Evolutionary conservation across 371 early-diverging fungal genomes (phyloP).

Genomic region (Mucor saturninus): DNA sequence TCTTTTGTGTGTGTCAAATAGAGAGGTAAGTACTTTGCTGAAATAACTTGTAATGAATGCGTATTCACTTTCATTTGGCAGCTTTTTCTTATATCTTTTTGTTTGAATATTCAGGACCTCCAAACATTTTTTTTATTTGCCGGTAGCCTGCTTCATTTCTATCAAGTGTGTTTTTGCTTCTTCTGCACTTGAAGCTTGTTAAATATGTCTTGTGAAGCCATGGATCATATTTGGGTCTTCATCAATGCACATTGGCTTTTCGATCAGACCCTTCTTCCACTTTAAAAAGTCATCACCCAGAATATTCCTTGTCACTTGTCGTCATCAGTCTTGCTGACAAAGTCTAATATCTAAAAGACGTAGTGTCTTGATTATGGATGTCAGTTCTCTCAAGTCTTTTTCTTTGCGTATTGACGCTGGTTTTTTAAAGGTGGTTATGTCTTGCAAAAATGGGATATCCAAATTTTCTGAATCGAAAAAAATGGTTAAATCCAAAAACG

Average conservation of each 20-base stretch:
- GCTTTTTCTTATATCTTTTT: neutral
- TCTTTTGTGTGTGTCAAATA: no score
- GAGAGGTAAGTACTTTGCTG: neutral
- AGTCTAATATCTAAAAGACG: neutral
- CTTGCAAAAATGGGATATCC: no score
- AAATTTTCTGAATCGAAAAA: no score
- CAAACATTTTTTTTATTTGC: neutral
- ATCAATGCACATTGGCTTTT: neutral
- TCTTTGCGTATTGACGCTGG: neutral
- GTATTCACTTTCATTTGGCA: conserved; percentile 5
- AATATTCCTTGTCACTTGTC: neutral
- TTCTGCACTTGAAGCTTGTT: neutral
- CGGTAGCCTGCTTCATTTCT: conserved; percentile 2
- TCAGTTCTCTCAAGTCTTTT: neutral
- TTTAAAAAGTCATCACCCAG: neutral
- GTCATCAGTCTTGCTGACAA: neutral
- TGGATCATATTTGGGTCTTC: neutral
- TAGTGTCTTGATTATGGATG: neutral
- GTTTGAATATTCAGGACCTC: neutral
- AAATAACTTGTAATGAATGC: conserved; percentile 5
- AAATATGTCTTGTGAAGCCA: conserved; percentile 2
- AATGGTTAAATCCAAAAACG: no score
- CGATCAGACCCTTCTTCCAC: neutral
- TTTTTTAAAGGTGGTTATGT: no score
- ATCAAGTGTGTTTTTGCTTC: conserved; percentile 1